These are phyloP conservation scores for Darksidea phi DNA, from an alignment of 495 filamentous ascomycete genomes.

Conservation along the genomic window DNA sequence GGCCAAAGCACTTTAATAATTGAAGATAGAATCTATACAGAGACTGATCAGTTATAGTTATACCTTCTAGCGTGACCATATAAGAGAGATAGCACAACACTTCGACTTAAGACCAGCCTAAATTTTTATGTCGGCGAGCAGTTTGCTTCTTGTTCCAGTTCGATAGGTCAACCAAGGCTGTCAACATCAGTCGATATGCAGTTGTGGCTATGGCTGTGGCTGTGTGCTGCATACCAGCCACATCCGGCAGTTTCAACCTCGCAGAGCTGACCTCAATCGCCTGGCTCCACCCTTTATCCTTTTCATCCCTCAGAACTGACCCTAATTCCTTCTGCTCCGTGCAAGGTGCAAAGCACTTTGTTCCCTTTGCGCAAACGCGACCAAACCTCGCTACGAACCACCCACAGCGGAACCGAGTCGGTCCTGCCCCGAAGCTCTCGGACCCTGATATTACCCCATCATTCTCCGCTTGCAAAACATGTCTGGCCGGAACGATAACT, in stretches of 20 bases:
- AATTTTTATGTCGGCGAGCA: too few relatives aligned
- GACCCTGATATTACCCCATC: background rate
- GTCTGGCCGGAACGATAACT: constrained; percentile 7
- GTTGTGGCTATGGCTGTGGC: too few relatives aligned
- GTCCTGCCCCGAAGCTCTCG: constrained; percentile 1
- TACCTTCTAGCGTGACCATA: too few relatives aligned
- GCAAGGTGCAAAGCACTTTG: background rate
- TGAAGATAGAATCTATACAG: too few relatives aligned
- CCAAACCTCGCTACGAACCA: constrained; percentile 2
- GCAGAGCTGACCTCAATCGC: background rate
- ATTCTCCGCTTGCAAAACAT: too few relatives aligned
- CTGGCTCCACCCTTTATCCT: background rate
- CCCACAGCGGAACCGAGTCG: background rate
- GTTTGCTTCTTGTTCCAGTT: too few relatives aligned
- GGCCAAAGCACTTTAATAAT: too few relatives aligned
- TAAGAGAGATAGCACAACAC: too few relatives aligned
- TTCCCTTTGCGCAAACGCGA: background rate
- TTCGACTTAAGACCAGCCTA: too few relatives aligned
- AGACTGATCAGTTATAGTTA: too few relatives aligned
- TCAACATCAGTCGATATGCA: too few relatives aligned
- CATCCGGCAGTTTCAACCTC: background rate
- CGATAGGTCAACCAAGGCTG: too few relatives aligned
- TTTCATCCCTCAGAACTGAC: background rate
- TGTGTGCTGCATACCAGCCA: background rate
- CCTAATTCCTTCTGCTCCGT: background rate